Evolutionary conservation across 2,329 filamentous ascomycete genomes (phyloP).

Genomic region (Westerdykella aurantiaca): DNA sequence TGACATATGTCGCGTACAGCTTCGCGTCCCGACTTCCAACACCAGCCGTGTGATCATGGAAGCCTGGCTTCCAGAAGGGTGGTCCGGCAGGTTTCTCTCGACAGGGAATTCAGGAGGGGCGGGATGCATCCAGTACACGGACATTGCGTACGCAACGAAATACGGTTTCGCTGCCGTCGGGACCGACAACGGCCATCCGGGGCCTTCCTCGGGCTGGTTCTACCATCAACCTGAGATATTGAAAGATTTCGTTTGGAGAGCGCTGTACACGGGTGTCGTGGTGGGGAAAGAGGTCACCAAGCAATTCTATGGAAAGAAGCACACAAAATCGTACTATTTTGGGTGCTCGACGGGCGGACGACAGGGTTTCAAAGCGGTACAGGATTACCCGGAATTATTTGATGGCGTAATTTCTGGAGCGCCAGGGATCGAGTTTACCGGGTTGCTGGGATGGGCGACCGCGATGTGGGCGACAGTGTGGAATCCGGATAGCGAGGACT

Average conservation of each 20-base stretch:
- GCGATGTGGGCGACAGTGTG: constrained; percentile 17
- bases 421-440: constrained; percentile 30
- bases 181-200: constrained; percentile 42
- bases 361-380: constrained; percentile 33
- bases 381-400: constrained; percentile 33
- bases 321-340: constrained; percentile 39
- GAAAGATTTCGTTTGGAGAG: constrained; percentile 46
- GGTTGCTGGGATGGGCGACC: constrained; percentile 31
- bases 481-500: background rate
- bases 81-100: constrained; percentile 36
- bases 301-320: constrained; percentile 36
- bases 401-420: constrained; percentile 36
- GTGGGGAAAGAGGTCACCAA: constrained; percentile 40
- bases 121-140: constrained; percentile 38
- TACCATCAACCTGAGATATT: constrained; percentile 43
- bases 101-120: constrained; percentile 40
- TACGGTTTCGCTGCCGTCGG: constrained; percentile 39
- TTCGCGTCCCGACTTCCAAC: constrained; percentile 37
- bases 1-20: constrained; percentile 39
- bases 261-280: constrained; percentile 36
- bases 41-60: constrained; percentile 41
- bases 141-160: constrained; percentile 35
- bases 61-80: constrained; percentile 41
- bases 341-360: constrained; percentile 36
- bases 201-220: constrained; percentile 43